Evolutionary conservation across 1,284 basidiomycete species (phyloP), one percentile per base, ranked within the genome.

Genomic region (Phellinidium pouzarii): DNA sequence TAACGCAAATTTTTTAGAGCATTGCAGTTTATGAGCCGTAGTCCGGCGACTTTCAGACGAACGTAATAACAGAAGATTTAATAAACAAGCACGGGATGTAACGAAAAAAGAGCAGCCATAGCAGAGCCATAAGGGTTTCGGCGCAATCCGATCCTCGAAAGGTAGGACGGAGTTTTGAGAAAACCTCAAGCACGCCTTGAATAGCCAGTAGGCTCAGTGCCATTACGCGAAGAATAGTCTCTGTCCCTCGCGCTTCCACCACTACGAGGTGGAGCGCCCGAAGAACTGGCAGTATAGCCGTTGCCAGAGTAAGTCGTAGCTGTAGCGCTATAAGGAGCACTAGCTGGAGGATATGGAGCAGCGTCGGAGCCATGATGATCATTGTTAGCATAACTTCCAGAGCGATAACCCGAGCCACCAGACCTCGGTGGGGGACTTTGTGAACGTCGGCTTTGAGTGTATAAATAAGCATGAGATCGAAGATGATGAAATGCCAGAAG

Each of bases 171-270:
- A 44, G 9, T 19, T 46, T 31, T 45, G 44, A 45, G 6, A 8
- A 5, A 6, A 17, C 5, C 36, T 67, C 53, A 71, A 50, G 65
- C 60, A 55, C 75, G 66, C 61, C 73, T 68, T 52, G 54, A 29
- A 59, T 73, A 69, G 44, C 66, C 61, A 58, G 64, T 60, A 46
- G 67, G 65, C 51, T 68, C 66, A 22, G 58, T 64, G 43, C 73
- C 73, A 60, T 72, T 72, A 54, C 82, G 78, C 58, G 78, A 68
- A 59, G 78, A 74, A 62, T 86, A 87, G 62, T 87, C 85, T 59
- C 85, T 68, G 61, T 87, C 86, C 59, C 85, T 68, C 61, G 71
- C 66, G 58, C 64, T 63, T 59, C 67, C 64, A 59, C 69, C 66
- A 27, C 69, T 63, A 36, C 72, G 68, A 63, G 74, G 63, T 45